Evolutionary conservation across 306 rosid species (phyloP).

Genomic region (Dryas octopetala): DNA sequence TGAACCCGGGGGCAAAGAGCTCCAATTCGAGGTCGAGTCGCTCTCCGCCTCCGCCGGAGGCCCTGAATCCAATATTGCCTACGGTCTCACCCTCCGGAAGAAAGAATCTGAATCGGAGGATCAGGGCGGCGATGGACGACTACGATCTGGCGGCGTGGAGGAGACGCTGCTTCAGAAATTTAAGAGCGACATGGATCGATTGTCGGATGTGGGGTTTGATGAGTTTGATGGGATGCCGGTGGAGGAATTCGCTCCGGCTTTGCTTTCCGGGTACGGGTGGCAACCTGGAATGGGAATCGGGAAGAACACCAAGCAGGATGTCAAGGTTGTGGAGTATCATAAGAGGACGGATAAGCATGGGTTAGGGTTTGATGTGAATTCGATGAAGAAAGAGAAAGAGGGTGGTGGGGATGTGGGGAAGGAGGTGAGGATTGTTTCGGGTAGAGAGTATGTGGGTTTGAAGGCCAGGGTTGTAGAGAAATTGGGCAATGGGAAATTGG

Average conservation of each 20-base stretch:
- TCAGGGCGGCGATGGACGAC: background rate
- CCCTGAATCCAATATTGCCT: slow-evolving; percentile 46
- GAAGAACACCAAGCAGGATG: slow-evolving; percentile 65
- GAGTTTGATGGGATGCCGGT: slow-evolving; percentile 70
- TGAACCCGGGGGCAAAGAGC: slow-evolving; percentile 25
- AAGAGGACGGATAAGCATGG: slow-evolving; percentile 64
- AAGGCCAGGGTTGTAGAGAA: slow-evolving; percentile 52
- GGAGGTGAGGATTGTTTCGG: slow-evolving; percentile 53
- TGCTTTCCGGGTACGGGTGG: slow-evolving; percentile 92
- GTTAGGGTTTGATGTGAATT: slow-evolving; percentile 48
- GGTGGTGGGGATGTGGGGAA: slow-evolving; percentile 31
- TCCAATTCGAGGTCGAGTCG: slow-evolving; percentile 47
- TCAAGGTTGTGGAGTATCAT: slow-evolving; percentile 48
- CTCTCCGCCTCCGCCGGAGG: slow-evolving; percentile 8
- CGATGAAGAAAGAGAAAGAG: background rate
- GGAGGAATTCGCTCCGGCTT: slow-evolving; percentile 73
- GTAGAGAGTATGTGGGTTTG: slow-evolving; percentile 51
- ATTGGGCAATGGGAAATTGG: slow-evolving; percentile 31
- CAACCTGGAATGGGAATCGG: slow-evolving; percentile 80
- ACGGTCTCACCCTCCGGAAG: slow-evolving; percentile 57
- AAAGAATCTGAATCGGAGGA: background rate
- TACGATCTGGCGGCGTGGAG: slow-evolving; percentile 26
- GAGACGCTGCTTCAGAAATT: slow-evolving; percentile 48
- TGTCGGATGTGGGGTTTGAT: slow-evolving; percentile 61
- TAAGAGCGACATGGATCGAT: slow-evolving; percentile 47